phyloP scores from a whole-genome alignment of 73 alveolate genomes.

The Diophrys sp. region DNA sequence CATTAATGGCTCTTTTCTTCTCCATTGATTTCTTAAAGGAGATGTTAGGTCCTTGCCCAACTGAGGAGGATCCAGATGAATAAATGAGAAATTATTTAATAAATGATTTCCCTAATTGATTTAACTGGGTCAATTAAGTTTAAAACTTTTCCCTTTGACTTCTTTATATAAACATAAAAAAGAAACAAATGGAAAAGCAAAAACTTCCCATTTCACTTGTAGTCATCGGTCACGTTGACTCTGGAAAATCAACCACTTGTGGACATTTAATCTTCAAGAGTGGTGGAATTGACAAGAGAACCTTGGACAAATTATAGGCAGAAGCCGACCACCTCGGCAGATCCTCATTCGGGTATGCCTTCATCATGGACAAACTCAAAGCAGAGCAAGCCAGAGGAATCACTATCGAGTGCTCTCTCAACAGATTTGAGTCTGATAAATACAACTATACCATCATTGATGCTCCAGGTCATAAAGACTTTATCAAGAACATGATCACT shows the following conservation, averaged over 20 bases:
- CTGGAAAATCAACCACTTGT: slow-evolving; percentile 95
- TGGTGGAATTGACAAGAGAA: slow-evolving; percentile 94
- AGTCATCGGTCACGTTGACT: slow-evolving; percentile 94
- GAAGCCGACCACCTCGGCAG: slow-evolving; percentile 91
- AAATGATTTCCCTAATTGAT: too few species aligned
- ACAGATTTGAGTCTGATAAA: slow-evolving; percentile 90
- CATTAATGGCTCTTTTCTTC: too few species aligned
- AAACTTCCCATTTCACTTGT: slow-evolving; percentile 36
- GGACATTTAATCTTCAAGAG: slow-evolving; percentile 92
- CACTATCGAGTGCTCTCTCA: slow-evolving; percentile 90
- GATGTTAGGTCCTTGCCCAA: too few species aligned
- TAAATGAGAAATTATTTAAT: too few species aligned
- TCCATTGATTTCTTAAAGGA: too few species aligned
- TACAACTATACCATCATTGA: slow-evolving; percentile 93
- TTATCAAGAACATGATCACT: slow-evolving; percentile 91
- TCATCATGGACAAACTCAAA: slow-evolving; percentile 91
- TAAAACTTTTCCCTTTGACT: too few species aligned
- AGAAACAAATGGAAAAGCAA: not conserved
- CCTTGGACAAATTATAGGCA: slow-evolving; percentile 88
- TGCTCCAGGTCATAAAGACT: slow-evolving; percentile 96
- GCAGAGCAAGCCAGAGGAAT: slow-evolving; percentile 96
- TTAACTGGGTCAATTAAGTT: too few species aligned
- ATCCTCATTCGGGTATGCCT: slow-evolving; percentile 96
- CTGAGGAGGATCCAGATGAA: too few species aligned
- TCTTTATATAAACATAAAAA: too few species aligned